phyloP scores from a whole-genome alignment of 2,329 filamentous ascomycete genomes.

The Drechslerella dactyloides region DNA sequence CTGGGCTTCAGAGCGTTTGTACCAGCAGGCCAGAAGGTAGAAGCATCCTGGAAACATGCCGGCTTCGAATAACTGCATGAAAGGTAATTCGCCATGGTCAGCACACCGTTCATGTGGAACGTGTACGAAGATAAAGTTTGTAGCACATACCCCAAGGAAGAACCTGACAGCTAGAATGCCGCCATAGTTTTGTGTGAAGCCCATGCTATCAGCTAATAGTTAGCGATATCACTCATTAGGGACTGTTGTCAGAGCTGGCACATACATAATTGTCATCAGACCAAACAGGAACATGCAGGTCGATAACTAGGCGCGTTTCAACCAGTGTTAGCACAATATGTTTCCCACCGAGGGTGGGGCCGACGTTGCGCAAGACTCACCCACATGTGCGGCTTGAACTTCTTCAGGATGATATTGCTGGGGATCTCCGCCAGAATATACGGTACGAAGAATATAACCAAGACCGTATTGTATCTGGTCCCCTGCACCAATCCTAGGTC shows the following conservation, averaged over 20 bases:
- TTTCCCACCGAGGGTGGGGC: too few relatives aligned
- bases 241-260: not conserved
- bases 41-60: constrained; percentile 78
- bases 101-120: not conserved
- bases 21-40: constrained; percentile 85
- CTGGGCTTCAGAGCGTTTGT: constrained; percentile 83
- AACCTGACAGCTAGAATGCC: constrained; percentile 81
- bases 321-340: constrained; percentile 5
- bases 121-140: not conserved
- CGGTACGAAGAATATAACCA: constrained; percentile 82
- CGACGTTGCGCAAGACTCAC: constrained; percentile 52
- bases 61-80: constrained; percentile 62
- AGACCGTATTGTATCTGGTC: constrained; percentile 73
- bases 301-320: constrained; percentile 61
- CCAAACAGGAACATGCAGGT: constrained; percentile 86
- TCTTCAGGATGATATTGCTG: constrained; percentile 75
- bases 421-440: constrained; percentile 75
- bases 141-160: constrained; percentile 71
- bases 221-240: not conserved
- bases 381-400: constrained; percentile 71
- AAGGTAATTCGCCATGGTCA: not conserved
- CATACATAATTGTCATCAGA: constrained; percentile 58
- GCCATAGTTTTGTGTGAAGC: constrained; percentile 76
- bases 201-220: constrained; percentile 57
- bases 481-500: constrained; percentile 67